A percentile compares a stretch with the other conserved stretches of the same genome.
phyloP scores from a whole-genome alignment of 164 flowering plant genomes.

The Aristolochia contorta region DNA sequence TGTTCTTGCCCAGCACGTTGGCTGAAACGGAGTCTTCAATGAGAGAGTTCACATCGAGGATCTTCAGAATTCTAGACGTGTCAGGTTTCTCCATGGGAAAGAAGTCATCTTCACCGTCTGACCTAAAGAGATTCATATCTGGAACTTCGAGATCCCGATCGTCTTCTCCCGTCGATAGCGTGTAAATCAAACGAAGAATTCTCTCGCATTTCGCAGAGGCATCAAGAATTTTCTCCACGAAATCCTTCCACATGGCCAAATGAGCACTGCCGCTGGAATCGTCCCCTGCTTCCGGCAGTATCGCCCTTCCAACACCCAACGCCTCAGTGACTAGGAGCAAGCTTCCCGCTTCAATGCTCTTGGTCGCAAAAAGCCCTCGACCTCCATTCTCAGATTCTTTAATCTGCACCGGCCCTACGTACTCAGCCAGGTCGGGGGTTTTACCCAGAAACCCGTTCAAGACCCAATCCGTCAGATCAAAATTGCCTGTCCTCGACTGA shows the following conservation, averaged over 20 bases:
- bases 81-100: conserved; percentile 22
- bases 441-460: conserved; percentile 47
- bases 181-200: conserved; percentile 29
- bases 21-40: conserved; percentile 54
- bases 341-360: conserved; percentile 59
- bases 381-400: conserved; percentile 43
- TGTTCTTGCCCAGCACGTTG: conserved; percentile 55
- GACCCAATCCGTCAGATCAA: conserved; percentile 85
- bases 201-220: conserved; percentile 30
- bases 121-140: conserved; percentile 46
- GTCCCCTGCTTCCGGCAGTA: conserved; percentile 32
- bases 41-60: conserved; percentile 77
- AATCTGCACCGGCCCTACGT: conserved; percentile 55
- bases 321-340: conserved; percentile 64
- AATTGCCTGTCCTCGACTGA: conserved; percentile 53
- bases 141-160: conserved; percentile 56
- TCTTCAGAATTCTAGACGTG: conserved; percentile 32
- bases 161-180: conserved; percentile 47
- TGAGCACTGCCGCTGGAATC: conserved; percentile 41
- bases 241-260: conserved; percentile 88
- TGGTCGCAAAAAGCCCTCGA: conserved; percentile 59
- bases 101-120: conserved; percentile 30
- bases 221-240: conserved; percentile 44
- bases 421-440: conserved; percentile 63
- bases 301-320: conserved; percentile 64